These are phyloP conservation scores for Lagenaria siceraria DNA, from an alignment of 306 rosid genomes.

Conservation along the genomic window DNA sequence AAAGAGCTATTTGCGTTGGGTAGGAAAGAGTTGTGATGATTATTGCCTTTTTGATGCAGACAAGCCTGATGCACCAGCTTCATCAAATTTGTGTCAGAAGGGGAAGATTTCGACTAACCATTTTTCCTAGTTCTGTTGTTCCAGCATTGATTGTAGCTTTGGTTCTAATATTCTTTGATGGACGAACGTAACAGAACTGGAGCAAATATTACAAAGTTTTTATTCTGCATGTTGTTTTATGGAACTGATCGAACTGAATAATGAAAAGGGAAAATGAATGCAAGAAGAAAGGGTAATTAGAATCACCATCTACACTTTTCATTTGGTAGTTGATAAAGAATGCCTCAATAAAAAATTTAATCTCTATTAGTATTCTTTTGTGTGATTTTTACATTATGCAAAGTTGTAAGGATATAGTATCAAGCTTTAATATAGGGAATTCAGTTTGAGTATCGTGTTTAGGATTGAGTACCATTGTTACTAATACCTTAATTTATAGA, in stretches of 20 bases:
- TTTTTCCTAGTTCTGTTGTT: constrained; percentile 47
- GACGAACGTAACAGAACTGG: constrained; percentile 18
- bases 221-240: not conserved
- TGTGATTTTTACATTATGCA: no score
- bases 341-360: no score
- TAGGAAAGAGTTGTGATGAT: not conserved
- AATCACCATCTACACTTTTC: not conserved
- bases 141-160: constrained; percentile 44
- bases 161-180: constrained; percentile 59
- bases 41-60: constrained; percentile 34
- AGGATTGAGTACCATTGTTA: no score
- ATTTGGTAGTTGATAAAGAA: not conserved
- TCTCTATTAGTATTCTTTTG: no score
- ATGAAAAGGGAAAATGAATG: not conserved
- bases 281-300: not conserved
- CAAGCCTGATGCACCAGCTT: constrained; percentile 80
- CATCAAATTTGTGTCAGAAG: constrained; percentile 45
- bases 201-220: not conserved
- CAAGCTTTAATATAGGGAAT: no score
- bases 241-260: not conserved
- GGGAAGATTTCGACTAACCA: constrained; percentile 63
- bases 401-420: no score
- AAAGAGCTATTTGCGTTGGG: not conserved
- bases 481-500: no score
- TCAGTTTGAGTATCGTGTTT: no score